Conservation (phyloP, 306 rosid genomes). For the Canavalia gladiata region DNA sequence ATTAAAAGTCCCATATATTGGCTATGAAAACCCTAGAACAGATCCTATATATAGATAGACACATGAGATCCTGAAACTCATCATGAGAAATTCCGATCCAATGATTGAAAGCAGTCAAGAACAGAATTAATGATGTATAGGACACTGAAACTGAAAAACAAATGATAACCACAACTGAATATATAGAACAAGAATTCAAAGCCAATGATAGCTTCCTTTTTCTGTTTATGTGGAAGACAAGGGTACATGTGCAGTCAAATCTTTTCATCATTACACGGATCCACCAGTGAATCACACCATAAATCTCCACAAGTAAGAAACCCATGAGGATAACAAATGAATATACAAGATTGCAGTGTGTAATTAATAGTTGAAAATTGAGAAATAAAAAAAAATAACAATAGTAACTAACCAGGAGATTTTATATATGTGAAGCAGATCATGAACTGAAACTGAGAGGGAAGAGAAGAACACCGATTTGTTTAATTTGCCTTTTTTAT, state of each 20-base stretch:
- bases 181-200: constrained; percentile 27
- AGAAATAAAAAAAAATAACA: not conserved
- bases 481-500: constrained; percentile 3
- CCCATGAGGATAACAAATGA: not conserved
- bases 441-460: not conserved
- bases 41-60: constrained; percentile 26
- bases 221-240: constrained; percentile 37
- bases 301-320: constrained; percentile 16
- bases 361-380: not conserved
- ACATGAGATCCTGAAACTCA: constrained; percentile 16
- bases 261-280: constrained; percentile 57
- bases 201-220: constrained; percentile 54
- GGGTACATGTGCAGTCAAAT: constrained; percentile 47
- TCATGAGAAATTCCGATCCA: constrained; percentile 43
- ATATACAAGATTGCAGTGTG: not conserved
- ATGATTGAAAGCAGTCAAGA: constrained; percentile 29
- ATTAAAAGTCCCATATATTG: constrained; percentile 21
- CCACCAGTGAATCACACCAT: constrained; percentile 7
- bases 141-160: constrained; percentile 37
- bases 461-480: constrained; percentile 6
- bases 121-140: constrained; percentile 25
- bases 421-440: not conserved
- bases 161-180: constrained; percentile 33
- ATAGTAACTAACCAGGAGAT: constrained; percentile 17
- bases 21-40: constrained; percentile 51